A percentile compares a stretch with the other conserved stretches of the same genome.
phyloP scores from a whole-genome alignment of 148 eudicot species.

The Dianthus caryophyllus region DNA sequence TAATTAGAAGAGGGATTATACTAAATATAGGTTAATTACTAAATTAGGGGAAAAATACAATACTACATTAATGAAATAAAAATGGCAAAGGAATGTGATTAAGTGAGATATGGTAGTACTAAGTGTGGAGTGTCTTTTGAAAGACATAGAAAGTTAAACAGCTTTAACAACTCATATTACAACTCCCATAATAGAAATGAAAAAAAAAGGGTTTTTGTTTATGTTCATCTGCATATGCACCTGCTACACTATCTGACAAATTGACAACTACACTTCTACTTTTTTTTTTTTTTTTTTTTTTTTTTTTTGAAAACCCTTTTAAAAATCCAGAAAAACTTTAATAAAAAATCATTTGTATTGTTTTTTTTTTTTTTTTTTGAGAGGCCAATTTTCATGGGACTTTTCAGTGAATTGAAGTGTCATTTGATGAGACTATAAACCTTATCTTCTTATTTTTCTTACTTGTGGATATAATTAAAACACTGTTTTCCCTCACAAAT shows the following conservation, averaged over 20 bases:
- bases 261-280: not conserved
- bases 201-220: too few relatives aligned
- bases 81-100: too few relatives aligned
- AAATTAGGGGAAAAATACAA: too few relatives aligned
- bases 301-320: not conserved
- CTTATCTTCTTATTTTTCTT: constrained; percentile 15
- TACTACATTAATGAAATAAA: too few relatives aligned
- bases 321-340: too few relatives aligned
- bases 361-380: too few relatives aligned
- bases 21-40: too few relatives aligned
- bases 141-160: too few relatives aligned
- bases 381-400: not conserved
- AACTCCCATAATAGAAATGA: not conserved
- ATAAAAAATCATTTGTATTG: too few relatives aligned
- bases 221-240: not conserved
- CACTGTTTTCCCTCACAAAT: not conserved
- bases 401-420: constrained; percentile 16
- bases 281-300: not conserved
- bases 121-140: too few relatives aligned
- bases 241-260: constrained; percentile 1
- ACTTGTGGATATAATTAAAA: not conserved
- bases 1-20: too few relatives aligned
- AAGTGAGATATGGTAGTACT: too few relatives aligned
- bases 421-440: not conserved
- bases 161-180: not conserved